Percentiles rank a stretch among this genome's conserved stretches.
phyloP scores from a whole-genome alignment of 495 filamentous ascomycete species.

The Daldinia vernicosa region DNA sequence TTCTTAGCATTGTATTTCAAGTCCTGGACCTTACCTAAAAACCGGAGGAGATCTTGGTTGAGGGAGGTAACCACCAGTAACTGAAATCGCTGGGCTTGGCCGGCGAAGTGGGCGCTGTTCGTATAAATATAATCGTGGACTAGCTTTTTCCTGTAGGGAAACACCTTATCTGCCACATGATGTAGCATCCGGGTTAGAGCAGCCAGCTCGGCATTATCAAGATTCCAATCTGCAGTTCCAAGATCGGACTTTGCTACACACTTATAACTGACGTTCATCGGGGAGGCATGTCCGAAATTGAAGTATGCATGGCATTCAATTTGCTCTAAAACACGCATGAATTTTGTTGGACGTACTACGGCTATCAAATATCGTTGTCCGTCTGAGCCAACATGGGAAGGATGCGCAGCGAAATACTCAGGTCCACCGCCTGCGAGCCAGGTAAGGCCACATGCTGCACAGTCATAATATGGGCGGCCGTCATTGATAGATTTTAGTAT shows the following conservation, averaged over 20 bases:
- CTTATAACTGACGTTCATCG: not conserved
- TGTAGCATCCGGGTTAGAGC: not conserved
- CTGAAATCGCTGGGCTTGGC: slow-evolving; percentile 13
- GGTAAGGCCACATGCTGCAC: slow-evolving; percentile 2
- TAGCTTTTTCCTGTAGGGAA: slow-evolving; percentile 9
- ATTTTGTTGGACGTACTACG: not conserved
- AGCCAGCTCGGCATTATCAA: slow-evolving; percentile 22
- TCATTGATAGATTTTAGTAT: not conserved
- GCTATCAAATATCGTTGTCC: slow-evolving; percentile 17
- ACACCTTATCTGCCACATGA: not conserved
- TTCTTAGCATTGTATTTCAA: slow-evolving; percentile 6
- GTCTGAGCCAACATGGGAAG: slow-evolving; percentile 18
- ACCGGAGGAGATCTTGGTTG: not conserved
- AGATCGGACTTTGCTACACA: not conserved
- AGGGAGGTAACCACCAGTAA: slow-evolving; percentile 4
- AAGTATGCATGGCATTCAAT: not conserved
- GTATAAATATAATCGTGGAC: not conserved
- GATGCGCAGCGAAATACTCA: not conserved
- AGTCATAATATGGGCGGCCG: not conserved
- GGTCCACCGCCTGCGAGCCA: not conserved
- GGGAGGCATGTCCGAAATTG: not conserved
- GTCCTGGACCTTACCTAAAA: slow-evolving; percentile 7
- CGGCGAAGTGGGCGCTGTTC: slow-evolving; percentile 28
- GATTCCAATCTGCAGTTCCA: slow-evolving; percentile 9
- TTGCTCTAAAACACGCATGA: not conserved